A percentile compares a stretch with the other conserved stretches of the same genome.
Evolutionary conservation across 768 basidiomycete species (phyloP).

Genomic region (Gymnopilus junonius): DNA sequence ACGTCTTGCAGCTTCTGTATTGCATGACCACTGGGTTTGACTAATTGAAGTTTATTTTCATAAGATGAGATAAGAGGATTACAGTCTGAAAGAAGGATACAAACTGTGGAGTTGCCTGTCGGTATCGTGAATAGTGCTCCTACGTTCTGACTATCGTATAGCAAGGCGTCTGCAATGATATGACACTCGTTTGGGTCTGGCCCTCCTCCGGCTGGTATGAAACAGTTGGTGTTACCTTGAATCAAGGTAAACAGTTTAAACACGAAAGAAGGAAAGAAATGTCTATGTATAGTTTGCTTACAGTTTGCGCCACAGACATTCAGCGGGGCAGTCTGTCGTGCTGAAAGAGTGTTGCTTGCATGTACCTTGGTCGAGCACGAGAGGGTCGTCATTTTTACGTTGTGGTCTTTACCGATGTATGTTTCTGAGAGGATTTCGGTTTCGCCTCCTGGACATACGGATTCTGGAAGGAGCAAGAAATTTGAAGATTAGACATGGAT

Average conservation of each 20-base stretch:
- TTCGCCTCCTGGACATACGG: slow-evolving; percentile 12
- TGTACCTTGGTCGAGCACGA: slow-evolving; percentile 32
- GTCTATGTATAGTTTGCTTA: no score
- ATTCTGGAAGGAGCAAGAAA: slow-evolving; percentile 5
- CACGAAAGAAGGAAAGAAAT: not conserved
- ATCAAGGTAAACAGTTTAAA: no score
- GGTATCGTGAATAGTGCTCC: slow-evolving; percentile 37
- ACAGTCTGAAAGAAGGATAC: slow-evolving; percentile 6
- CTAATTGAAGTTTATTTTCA: slow-evolving; percentile 20
- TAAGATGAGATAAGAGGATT: no score
- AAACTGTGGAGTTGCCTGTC: slow-evolving; percentile 30
- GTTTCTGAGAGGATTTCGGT: slow-evolving; percentile 24
- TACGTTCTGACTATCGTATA: slow-evolving; percentile 49
- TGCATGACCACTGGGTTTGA: slow-evolving; percentile 44
- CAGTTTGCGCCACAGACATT: slow-evolving; percentile 49
- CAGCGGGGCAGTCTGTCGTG: slow-evolving; percentile 30
- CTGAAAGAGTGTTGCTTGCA: slow-evolving; percentile 15
- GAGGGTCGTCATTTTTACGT: slow-evolving; percentile 43
- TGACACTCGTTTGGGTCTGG: slow-evolving; percentile 52
- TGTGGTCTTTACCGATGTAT: slow-evolving; percentile 45
- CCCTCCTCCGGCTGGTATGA: slow-evolving; percentile 48
- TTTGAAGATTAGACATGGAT: no score
- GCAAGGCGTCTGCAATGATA: slow-evolving; percentile 52
- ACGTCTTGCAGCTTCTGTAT: slow-evolving; percentile 46
- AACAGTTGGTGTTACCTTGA: slow-evolving; percentile 49